Evolutionary conservation across 1,139 yeast genomes (phyloP).

Genomic region (Geotrichum cucujoidarum): DNA sequence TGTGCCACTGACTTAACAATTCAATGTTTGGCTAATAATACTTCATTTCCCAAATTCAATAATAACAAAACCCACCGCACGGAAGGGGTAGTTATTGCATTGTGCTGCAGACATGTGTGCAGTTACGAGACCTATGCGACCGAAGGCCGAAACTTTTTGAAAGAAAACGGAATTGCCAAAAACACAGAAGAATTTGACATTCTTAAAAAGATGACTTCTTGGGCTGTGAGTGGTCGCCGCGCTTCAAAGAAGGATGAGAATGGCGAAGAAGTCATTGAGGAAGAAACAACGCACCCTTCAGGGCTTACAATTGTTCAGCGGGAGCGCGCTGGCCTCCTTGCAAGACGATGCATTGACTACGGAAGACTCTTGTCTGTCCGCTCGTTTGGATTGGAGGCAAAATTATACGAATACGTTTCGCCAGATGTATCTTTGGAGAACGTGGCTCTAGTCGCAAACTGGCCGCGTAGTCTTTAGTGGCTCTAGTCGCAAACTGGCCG

Average conservation of each 20-base stretch:
- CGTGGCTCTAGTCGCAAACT: conserved; percentile 47
- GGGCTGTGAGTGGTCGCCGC: conserved; percentile 76
- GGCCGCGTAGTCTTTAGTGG: conserved; percentile 42
- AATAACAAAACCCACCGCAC: conserved; percentile 24
- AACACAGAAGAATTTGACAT: conserved; percentile 44
- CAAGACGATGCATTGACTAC: conserved; percentile 66
- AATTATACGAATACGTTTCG: conserved; percentile 56
- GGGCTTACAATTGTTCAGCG: conserved; percentile 46
- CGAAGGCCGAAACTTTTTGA: conserved; percentile 40
- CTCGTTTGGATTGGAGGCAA: conserved; percentile 37
- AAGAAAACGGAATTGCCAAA: conserved; percentile 27
- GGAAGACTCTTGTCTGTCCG: conserved; percentile 50
- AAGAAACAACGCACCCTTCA: conserved; percentile 37
- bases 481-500: conserved; percentile 41
- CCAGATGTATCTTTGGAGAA: conserved; percentile 64
- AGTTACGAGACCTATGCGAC: conserved; percentile 48
- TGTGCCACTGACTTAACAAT: conserved; percentile 87
- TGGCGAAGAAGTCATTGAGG: conserved; percentile 24
- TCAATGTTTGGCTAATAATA: conserved; percentile 54
- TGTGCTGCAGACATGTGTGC: conserved; percentile 93
- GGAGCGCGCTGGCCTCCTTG: conserved; percentile 55
- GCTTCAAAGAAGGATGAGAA: conserved; percentile 30
- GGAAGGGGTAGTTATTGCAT: conserved; percentile 71
- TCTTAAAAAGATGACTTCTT: conserved; percentile 64
- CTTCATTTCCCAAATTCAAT: conserved; percentile 17